Evolutionary conservation across 2,329 filamentous ascomycete genomes (phyloP), one percentile per base, ranked within the genome.

Genomic region (Ceratocystiopsis brevicomis): DNA sequence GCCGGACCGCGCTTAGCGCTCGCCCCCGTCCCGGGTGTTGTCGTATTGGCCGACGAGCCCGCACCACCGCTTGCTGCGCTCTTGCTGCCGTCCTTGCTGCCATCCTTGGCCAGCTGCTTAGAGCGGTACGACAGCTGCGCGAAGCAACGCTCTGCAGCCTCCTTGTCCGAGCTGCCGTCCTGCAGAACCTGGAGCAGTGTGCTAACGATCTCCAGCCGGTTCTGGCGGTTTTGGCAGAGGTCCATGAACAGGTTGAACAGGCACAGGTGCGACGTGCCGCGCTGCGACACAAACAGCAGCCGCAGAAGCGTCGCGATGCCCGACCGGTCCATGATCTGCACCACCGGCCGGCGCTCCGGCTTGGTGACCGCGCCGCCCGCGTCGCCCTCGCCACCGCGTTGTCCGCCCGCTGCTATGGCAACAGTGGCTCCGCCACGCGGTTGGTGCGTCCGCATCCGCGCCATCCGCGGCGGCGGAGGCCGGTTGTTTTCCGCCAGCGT

Each of bases 201-300:
- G 59, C 84, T 93, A 54, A 98, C 78, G 33, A 98, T 85, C 59
- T 98, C 90, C 3, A 87, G 77, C 34, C 90, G 77, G 55, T 90
- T 98, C 56, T 95, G 86, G n/a, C 85, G 79, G 57, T 98, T 98
- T 60, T 94, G 82, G 56, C 86, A 96, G 21, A 96, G 79, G 51
- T 94, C 85, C 48, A 84, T 76, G 42, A 98, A 77, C 43, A 98
- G 83, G 44, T 80, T 78, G 56, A 90, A 88, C 43, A 98, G 69
- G 47, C 85, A 82, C 48, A 71, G 76, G 51, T 86, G 83, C 40
- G 90, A 80, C 48, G 83, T 90, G 18, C 83, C 84, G 50, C 88
- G 83, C 51, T 95, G 84, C 40, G 84, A 81, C 53, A 96, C 86
- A 58, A 98, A 98, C 88, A 98, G 95, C 11, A 98, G 71, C n/a